A percentile compares a stretch with the other conserved stretches of the same genome.
phyloP scores from a whole-genome alignment of 768 basidiomycete genomes.

The Russula olivacea region DNA sequence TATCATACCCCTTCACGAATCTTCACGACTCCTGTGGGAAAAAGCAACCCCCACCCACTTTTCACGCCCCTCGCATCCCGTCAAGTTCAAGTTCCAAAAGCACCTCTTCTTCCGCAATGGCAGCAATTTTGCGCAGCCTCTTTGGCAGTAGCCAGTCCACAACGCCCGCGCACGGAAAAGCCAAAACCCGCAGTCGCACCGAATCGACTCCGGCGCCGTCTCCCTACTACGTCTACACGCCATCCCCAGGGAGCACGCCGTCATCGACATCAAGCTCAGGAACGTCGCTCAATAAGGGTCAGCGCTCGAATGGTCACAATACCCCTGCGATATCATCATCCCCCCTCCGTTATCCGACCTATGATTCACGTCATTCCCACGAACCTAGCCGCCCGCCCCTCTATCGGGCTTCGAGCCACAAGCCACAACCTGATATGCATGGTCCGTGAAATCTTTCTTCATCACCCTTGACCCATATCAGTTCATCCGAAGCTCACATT shows the following conservation, averaged over 20 bases:
- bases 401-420: slow-evolving; percentile 13
- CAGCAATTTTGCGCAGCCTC: slow-evolving; percentile 46
- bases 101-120: slow-evolving; percentile 32
- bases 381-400: slow-evolving; percentile 18
- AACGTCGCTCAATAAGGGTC: slow-evolving; percentile 17
- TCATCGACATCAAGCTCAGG: slow-evolving; percentile 16
- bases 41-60: not conserved
- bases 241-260: slow-evolving; percentile 17
- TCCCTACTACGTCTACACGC: slow-evolving; percentile 28
- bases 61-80: not conserved
- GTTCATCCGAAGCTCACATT: slow-evolving; percentile 13
- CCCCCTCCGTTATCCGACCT: slow-evolving; percentile 24
- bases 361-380: slow-evolving; percentile 25
- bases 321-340: slow-evolving; percentile 21
- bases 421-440: slow-evolving; percentile 14
- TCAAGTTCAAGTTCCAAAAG: not conserved
- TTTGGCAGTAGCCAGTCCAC: slow-evolving; percentile 34
- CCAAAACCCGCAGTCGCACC: slow-evolving; percentile 43
- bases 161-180: slow-evolving; percentile 29
- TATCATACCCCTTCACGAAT: slow-evolving; percentile 10
- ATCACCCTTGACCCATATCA: slow-evolving; percentile 25
- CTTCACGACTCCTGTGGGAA: slow-evolving; percentile 14
- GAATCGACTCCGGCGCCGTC: slow-evolving; percentile 34
- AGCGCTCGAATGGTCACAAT: slow-evolving; percentile 17
- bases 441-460: slow-evolving; percentile 11